Evolutionary conservation across 768 basidiomycete species (phyloP).

Genomic region (Paxillus involutus): DNA sequence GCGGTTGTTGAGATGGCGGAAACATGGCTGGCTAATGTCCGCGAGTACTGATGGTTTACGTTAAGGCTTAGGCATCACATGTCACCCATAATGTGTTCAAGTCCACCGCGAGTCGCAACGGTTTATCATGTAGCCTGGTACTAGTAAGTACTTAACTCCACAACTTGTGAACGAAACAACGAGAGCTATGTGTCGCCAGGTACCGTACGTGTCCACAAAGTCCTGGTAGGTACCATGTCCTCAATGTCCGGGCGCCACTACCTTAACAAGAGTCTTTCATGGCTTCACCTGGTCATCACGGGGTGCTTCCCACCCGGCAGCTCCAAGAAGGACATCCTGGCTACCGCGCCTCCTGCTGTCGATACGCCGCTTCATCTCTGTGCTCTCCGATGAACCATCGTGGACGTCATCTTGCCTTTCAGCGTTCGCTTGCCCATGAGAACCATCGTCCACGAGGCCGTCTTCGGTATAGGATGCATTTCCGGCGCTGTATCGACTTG

Average conservation of each 20-base stretch:
- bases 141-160: too few relatives aligned
- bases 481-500: neutral
- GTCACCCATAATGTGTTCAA: too few relatives aligned
- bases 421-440: neutral
- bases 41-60: too few relatives aligned
- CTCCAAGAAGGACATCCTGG: neutral
- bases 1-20: slow-evolving; percentile 9
- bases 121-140: too few relatives aligned
- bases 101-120: too few relatives aligned
- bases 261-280: neutral
- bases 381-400: neutral
- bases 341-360: neutral
- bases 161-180: too few relatives aligned
- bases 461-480: neutral
- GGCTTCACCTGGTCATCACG: neutral
- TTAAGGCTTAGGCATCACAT: too few relatives aligned
- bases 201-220: too few relatives aligned
- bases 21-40: slow-evolving; percentile 1
- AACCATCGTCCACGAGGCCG: neutral
- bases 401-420: neutral
- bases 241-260: too few relatives aligned
- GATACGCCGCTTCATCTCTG: neutral
- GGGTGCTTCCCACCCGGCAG: neutral
- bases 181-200: too few relatives aligned
- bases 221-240: too few relatives aligned